Percentiles rank a stretch among this genome's conserved stretches.
phyloP scores from a whole-genome alignment of 192 early-diverging fungal species.

The Borealophlyctis nickersoniae region DNA sequence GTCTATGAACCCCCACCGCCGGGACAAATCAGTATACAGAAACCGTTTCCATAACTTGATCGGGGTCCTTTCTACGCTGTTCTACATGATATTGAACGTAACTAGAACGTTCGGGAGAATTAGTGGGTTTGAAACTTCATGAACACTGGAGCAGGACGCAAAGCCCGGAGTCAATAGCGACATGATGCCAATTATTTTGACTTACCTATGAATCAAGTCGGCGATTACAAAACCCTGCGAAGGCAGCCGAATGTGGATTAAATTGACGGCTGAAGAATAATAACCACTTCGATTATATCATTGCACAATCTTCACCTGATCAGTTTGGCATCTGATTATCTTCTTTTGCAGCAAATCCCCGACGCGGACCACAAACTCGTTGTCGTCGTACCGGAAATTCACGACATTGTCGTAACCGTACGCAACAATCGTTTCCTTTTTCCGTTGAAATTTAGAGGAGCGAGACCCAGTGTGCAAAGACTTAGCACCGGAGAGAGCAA shows the following conservation, averaged over 20 bases:
- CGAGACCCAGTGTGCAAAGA: no score
- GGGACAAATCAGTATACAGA: no score
- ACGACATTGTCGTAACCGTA: background rate
- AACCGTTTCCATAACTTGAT: background rate
- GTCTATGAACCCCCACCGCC: no score
- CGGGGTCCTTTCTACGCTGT: background rate
- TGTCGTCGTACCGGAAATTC: constrained; percentile 1
- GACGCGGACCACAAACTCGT: background rate
- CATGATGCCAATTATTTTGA: background rate
- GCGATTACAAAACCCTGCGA: background rate
- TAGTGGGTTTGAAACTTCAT: no score
- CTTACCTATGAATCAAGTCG: background rate
- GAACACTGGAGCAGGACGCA: no score
- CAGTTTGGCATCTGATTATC: background rate
- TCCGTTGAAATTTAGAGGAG: no score
- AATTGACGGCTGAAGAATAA: background rate
- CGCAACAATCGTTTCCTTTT: background rate
- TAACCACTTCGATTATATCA: background rate
- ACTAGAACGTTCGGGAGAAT: background rate
- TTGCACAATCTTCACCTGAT: background rate
- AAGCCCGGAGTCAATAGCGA: no score
- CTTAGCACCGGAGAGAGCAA: no score
- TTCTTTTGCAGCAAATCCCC: background rate
- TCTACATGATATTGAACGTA: background rate
- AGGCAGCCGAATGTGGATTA: background rate